Base-by-base conservation (phyloP, 2,329 filamentous ascomycete genomes). In the Fusarium verrucosum region DNA sequence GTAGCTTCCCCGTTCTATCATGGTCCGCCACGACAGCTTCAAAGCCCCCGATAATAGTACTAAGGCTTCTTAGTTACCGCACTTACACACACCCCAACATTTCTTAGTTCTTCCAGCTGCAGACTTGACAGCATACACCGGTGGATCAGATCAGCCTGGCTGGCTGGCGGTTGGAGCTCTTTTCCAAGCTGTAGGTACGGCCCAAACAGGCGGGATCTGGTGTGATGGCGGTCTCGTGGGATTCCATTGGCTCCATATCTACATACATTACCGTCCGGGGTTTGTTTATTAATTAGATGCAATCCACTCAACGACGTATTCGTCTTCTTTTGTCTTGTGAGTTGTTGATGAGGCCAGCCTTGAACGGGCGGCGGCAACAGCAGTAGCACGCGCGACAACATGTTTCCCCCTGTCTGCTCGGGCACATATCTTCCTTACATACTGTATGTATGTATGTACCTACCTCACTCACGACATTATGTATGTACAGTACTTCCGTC, bases 161-260 rank as follows among this genome's bases (percentile, higher is more conserved):
- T n/a, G n/a, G n/a, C n/a, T n/a, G 44, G 37, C 56, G 62, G 52
- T 40, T 54, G 47, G 61, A 54, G 53, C 53, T n/a, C n/a, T n/a
- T n/a, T n/a, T n/a, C n/a, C 25, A 42, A 50, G 37, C 60, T 70
- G 58, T 68, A 68, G 66, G 65, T 70, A 71, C 68, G 68, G 54
- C 69, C 69, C 69, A 71, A 65, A 63, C 67, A 50, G 64, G 57
- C 68, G 69, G 69, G 66, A 71, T 67, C 68, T 70, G 62, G 62
- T 70, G 66, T 69, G 59, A 61, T 58, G 50, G 59, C 62, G 46
- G 66, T 66, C 62, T 64, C 55, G 51, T 49, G 58, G 49, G n/a
- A n/a, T n/a, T n/a, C n/a, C n/a, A 33, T 54, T 57, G 41, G 54
- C 36, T 35, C 52, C 55, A 44, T 42, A 38, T 23, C 38, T 36